phyloP scores from a whole-genome alignment of 306 rosid genomes.

The Neltuma alba region DNA sequence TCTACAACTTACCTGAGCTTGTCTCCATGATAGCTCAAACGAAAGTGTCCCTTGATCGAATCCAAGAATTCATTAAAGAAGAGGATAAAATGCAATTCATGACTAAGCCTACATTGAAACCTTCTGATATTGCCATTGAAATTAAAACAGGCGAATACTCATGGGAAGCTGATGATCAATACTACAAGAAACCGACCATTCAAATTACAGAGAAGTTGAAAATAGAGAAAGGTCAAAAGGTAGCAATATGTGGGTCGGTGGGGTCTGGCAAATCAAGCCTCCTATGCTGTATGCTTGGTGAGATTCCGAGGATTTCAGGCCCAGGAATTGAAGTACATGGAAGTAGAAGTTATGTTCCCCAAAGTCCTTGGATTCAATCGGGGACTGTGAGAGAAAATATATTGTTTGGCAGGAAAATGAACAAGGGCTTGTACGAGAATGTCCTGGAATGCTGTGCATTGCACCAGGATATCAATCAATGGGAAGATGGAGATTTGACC shows the following conservation, averaged over 20 bases:
- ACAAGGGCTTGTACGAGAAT: conserved; percentile 50
- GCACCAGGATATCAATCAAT: conserved; percentile 66
- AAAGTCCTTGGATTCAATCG: conserved; percentile 94
- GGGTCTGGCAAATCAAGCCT: conserved; percentile 97
- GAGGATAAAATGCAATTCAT: conserved; percentile 61
- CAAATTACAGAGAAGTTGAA: conserved; percentile 50
- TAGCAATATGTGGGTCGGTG: conserved; percentile 84
- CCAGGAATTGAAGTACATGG: conserved; percentile 56
- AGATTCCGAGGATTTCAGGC: conserved; percentile 80
- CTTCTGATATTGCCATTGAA: conserved; percentile 55
- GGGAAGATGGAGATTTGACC: conserved; percentile 75
- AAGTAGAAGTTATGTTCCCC: conserved; percentile 80
- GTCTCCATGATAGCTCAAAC: conserved; percentile 93
- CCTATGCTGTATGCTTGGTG: conserved; percentile 71
- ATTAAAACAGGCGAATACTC: conserved; percentile 67
- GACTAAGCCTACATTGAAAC: conserved; percentile 34
- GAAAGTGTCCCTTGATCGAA: conserved; percentile 78
- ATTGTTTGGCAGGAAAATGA: conserved; percentile 78
- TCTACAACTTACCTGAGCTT: conserved; percentile 91
- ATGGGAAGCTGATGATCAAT: conserved; percentile 64
- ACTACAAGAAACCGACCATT: conserved; percentile 60
- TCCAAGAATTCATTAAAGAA: conserved; percentile 62
- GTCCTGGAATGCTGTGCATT: conserved; percentile 86
- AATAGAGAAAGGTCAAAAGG: conserved; percentile 71
- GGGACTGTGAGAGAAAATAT: conserved; percentile 87